Conservation (phyloP, 441 rosid species). For the Euphorbia celastroides region DNA sequence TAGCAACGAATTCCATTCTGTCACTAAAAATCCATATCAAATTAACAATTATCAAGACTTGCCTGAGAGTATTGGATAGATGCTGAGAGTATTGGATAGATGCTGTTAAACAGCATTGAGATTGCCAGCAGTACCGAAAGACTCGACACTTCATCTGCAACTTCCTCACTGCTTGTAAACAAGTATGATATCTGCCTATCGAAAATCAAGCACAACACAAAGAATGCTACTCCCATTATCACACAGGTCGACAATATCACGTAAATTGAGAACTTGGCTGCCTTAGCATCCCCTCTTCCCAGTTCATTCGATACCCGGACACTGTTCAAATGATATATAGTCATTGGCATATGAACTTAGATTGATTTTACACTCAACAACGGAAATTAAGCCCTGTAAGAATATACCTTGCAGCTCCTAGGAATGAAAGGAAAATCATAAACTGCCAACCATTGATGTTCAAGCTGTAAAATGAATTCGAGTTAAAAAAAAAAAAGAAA, state of each 20-base stretch:
- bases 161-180: background rate
- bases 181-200: constrained; percentile 30
- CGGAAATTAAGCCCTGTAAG: too few relatives aligned
- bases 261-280: constrained; percentile 49
- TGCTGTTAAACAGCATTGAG: constrained; percentile 50
- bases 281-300: constrained; percentile 59
- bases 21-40: background rate
- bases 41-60: too few relatives aligned
- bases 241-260: constrained; percentile 34
- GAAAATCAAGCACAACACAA: constrained; percentile 35
- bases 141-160: constrained; percentile 26
- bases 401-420: too few relatives aligned
- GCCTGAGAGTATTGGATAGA: constrained; percentile 59
- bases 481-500: too few relatives aligned
- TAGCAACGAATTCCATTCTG: background rate
- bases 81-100: constrained; percentile 47
- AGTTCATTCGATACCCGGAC: constrained; percentile 76
- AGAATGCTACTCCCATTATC: constrained; percentile 35
- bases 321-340: constrained; percentile 30
- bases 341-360: too few relatives aligned
- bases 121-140: constrained; percentile 51
- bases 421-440: too few relatives aligned
- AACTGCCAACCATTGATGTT: too few relatives aligned
- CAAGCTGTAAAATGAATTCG: too few relatives aligned
- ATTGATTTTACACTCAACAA: too few relatives aligned